These are phyloP conservation scores for Stentor roeselii DNA, from an alignment of 73 alveolate genomes.

Conservation along the genomic window DNA sequence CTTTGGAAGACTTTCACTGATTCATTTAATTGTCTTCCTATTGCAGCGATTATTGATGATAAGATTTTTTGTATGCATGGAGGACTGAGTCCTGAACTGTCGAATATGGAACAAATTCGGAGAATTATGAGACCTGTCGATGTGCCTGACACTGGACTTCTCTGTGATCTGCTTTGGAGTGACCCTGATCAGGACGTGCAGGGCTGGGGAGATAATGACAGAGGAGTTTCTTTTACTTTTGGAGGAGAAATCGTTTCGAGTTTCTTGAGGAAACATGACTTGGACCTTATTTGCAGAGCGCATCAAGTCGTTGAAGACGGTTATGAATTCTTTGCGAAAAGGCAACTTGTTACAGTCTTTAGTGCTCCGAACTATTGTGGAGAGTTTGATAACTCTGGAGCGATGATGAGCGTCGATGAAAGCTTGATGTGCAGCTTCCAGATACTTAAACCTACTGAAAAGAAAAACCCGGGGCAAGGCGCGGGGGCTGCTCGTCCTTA, in stretches of 20 bases:
- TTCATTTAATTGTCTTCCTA: slow-evolving; percentile 73
- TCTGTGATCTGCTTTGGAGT: slow-evolving; percentile 68
- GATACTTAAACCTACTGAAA: slow-evolving; percentile 87
- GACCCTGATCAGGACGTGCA: slow-evolving; percentile 71
- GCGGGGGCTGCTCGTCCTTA: too few relatives aligned
- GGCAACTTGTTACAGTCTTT: slow-evolving; percentile 88
- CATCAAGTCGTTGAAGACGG: slow-evolving; percentile 97
- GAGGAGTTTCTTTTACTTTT: too few relatives aligned
- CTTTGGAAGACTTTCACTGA: slow-evolving; percentile 83
- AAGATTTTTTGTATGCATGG: slow-evolving; percentile 94
- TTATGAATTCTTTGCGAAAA: slow-evolving; percentile 91
- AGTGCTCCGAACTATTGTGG: slow-evolving; percentile 95
- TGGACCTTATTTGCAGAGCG: slow-evolving; percentile 93
- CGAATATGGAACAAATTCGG: slow-evolving; percentile 53
- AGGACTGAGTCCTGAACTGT: slow-evolving; percentile 63
- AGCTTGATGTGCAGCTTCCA: slow-evolving; percentile 89
- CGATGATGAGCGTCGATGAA: slow-evolving; percentile 93
- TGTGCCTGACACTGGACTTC: too few relatives aligned
- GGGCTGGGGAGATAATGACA: slow-evolving; percentile 95
- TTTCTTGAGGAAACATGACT: slow-evolving; percentile 84
- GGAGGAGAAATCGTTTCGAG: slow-evolving; percentile 78
- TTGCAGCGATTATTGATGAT: slow-evolving; percentile 82
- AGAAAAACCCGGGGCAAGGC: slow-evolving; percentile 42
- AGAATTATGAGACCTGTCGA: slow-evolving; percentile 74
- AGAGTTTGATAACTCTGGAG: too few relatives aligned